Evolutionary conservation across 768 basidiomycete genomes (phyloP).

Genomic region (Strobilomyces confusus): DNA sequence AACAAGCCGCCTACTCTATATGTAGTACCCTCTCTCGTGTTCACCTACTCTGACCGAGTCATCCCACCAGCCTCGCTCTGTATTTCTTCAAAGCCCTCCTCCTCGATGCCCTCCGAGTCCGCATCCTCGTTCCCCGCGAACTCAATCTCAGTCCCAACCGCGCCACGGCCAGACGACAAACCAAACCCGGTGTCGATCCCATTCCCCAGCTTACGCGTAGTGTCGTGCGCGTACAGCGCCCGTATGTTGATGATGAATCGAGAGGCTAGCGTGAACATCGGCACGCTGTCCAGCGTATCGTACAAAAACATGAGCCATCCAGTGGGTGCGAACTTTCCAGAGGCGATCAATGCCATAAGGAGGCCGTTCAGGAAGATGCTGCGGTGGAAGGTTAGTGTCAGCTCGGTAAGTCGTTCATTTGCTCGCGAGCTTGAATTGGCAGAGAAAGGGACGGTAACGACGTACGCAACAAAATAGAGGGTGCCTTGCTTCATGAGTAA

Average conservation of each 20-base stretch:
- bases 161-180: background rate
- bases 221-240: background rate
- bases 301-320: background rate
- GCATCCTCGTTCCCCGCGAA: background rate
- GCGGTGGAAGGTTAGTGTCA: background rate
- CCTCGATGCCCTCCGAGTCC: no score
- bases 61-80: background rate
- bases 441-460: no score
- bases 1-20: no score
- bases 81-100: background rate
- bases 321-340: background rate
- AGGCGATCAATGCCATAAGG: background rate
- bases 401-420: background rate
- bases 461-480: background rate
- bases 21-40: no score
- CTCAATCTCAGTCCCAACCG: no score
- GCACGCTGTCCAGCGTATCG: background rate
- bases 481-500: background rate
- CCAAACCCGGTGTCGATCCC: conserved; percentile 1
- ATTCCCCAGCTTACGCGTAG: background rate
- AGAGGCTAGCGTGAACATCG: background rate
- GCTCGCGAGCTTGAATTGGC: no score
- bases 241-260: background rate
- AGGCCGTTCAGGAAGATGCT: background rate
- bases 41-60: no score